phyloP scores from a whole-genome alignment of 1,284 basidiomycete species.

The Ceratobasidium sp. region DNA sequence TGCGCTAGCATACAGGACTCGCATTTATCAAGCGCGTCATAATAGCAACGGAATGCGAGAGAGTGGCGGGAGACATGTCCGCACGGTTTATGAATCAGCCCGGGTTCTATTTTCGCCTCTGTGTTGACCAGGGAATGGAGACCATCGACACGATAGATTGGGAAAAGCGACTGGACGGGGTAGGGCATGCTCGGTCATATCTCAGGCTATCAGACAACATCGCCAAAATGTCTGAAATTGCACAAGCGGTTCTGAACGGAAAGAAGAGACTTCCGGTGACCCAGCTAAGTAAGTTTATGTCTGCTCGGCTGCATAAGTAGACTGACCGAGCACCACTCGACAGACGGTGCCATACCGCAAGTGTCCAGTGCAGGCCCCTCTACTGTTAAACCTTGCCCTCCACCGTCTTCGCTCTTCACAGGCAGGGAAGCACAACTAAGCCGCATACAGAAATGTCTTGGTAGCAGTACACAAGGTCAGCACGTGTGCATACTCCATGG shows the following conservation, averaged over 20 bases:
- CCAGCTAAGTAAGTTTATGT: neutral
- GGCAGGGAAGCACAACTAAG: neutral
- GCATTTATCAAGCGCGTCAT: neutral
- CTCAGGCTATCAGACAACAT: constrained; percentile 4
- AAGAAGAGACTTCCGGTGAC: too few species aligned
- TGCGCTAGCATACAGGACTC: neutral
- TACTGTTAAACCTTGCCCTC: neutral
- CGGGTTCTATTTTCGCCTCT: constrained; percentile 24
- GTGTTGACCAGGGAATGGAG: constrained; percentile 25
- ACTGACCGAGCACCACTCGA: neutral
- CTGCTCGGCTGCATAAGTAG: neutral
- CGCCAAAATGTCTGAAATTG: neutral
- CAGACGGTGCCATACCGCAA: neutral
- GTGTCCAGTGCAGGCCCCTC: neutral
- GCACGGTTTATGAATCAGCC: neutral
- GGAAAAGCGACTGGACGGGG: neutral
- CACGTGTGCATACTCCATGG: constrained; percentile 13
- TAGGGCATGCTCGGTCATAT: neutral
- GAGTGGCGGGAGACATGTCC: neutral
- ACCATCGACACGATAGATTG: neutral
- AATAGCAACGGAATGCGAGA: constrained; percentile 27
- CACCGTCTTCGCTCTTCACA: neutral
- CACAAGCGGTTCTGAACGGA: neutral
- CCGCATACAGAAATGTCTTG: neutral
- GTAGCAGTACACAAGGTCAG: neutral